Conservation (phyloP, 257 asterid species). For the Misopates orontium region DNA sequence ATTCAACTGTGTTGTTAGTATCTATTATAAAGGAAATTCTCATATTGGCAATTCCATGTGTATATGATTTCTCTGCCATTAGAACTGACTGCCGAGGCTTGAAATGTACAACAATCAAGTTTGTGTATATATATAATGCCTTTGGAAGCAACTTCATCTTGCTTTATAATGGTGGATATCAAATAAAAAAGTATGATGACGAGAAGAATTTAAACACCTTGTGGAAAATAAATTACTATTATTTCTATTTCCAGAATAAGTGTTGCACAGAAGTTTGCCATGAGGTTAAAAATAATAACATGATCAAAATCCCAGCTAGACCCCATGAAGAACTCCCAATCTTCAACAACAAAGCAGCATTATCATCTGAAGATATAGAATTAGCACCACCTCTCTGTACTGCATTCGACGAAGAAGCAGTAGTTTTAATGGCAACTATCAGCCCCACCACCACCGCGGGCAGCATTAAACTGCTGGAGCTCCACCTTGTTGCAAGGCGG, state of each 20-base stretch:
- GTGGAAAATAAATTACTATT: no score
- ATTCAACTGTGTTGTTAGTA: background rate
- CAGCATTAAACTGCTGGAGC: conserved; percentile 60
- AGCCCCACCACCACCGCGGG: conserved; percentile 63
- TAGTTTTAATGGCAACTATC: conserved; percentile 66
- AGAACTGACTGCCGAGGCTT: no score
- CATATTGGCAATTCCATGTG: no score
- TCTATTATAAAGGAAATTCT: no score
- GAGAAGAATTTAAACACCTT: no score
- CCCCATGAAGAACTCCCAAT: conserved; percentile 74
- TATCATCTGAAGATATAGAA: conserved; percentile 21
- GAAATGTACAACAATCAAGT: no score
- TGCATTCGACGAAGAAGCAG: conserved; percentile 41
- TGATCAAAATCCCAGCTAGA: conserved; percentile 56
- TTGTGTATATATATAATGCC: no score
- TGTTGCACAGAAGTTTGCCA: conserved; percentile 60
- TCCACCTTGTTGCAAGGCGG: conserved; percentile 52
- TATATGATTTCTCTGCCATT: no score
- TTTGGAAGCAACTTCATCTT: no score
- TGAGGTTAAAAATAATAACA: conserved; percentile 59
- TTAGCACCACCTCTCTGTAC: conserved; percentile 5
- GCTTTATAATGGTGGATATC: no score
- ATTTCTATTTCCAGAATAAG: conserved; percentile 49
- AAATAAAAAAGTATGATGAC: no score
- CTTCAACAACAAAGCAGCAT: conserved; percentile 34